phyloP scores from a whole-genome alignment of 768 basidiomycete genomes.

The Serendipita sp. region DNA sequence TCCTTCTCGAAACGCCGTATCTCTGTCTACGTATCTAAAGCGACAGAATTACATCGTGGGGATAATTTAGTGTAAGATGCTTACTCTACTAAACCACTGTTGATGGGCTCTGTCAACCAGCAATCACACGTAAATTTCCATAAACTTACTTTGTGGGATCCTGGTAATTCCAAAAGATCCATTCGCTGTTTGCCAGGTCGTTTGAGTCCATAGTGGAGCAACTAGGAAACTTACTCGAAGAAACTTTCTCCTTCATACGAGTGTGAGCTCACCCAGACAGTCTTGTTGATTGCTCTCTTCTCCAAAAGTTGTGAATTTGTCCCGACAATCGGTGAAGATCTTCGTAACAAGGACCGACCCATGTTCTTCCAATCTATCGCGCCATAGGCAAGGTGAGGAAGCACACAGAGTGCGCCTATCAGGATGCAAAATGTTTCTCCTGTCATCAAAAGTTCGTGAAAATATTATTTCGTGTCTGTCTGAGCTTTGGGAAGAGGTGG shows the following conservation, averaged over 20 bases:
- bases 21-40: conserved; percentile 37
- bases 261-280: conserved; percentile 50
- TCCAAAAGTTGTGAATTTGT: not conserved
- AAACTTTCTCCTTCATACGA: conserved; percentile 49
- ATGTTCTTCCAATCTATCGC: too few relatives aligned
- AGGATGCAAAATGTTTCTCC: too few relatives aligned
- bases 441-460: too few relatives aligned
- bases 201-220: conserved; percentile 5
- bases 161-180: conserved; percentile 37
- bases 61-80: conserved; percentile 15
- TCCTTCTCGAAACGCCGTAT: conserved; percentile 37
- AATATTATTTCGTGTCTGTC: too few relatives aligned
- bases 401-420: too few relatives aligned
- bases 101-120: conserved; percentile 13
- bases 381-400: too few relatives aligned
- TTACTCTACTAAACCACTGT: conserved; percentile 57
- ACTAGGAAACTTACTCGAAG: conserved; percentile 40
- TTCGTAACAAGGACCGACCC: too few relatives aligned
- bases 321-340: too few relatives aligned
- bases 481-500: too few relatives aligned
- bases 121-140: not conserved
- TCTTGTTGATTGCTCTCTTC: not conserved
- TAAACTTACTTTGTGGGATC: conserved; percentile 54
- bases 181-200: conserved; percentile 26
- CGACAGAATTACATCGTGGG: conserved; percentile 10